Base-by-base conservation (phyloP, 2,329 filamentous ascomycete genomes). In the Stagonosporopsis tanaceti region DNA sequence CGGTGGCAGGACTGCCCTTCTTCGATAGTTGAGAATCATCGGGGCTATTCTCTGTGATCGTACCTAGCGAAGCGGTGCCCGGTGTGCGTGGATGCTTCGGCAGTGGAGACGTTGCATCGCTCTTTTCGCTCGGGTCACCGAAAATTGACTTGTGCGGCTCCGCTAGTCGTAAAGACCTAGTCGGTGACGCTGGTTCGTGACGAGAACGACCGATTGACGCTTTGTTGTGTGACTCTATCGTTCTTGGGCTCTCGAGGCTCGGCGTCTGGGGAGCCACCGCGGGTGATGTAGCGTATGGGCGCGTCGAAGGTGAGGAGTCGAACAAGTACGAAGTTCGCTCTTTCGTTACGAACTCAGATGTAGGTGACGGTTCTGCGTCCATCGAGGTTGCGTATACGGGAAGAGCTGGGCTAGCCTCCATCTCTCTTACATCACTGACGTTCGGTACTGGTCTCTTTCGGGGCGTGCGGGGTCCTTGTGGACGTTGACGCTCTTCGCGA, bases 41-140 rank as follows among this genome's bases (percentile, higher is more conserved):
- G 41, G 80, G 79, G 48, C 73, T 76, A 53, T 77, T 78, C 68
- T 87, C 85, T 30, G 77, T 78, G 61, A 87, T 86, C 1, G 82
- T 77, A 20, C 81, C 78, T 8, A 87, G 80, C 24, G 73, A 71
- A 27, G 60, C 57, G 32, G 60, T 68, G 47, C 69, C 74, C 15
- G 71, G 68, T 22, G 73, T 71, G 52, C 65, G 66, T 39, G 61
- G 42, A 34, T 70, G 66, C 50, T 68, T 71, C 7, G 63, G 34
- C 38, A 62, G 58, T 17, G 75, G 69, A 7, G 73, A 73, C 6
- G 65, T 53, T 44, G 64, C 62, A 9, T 56, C 24, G 22, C 60
- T 65, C 63, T 69, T 69, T 48, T 74, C 66, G 28, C 47, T 71
- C 25, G 70, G 68, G 41, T 72, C 73, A 6, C 72, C 73, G 54